Evolutionary conservation across 2,329 filamentous ascomycete species (phyloP).

Genomic region (Alternaria tenuissima): DNA sequence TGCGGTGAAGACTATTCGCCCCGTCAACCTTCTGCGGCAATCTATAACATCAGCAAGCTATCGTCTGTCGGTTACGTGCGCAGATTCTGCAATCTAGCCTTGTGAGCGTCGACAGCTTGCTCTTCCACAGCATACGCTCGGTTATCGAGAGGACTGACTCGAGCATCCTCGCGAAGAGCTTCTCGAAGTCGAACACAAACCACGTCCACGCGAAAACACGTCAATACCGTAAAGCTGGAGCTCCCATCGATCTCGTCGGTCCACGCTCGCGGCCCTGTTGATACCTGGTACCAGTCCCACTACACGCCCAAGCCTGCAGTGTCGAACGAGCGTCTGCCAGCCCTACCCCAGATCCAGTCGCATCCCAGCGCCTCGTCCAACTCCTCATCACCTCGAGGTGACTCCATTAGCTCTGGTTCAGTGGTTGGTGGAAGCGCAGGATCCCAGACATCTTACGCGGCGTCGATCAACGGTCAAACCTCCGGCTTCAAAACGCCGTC

Average conservation of each 20-base stretch:
- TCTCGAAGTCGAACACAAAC: constrained; percentile 15
- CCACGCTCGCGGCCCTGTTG: constrained; percentile 78
- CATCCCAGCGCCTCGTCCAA: constrained; percentile 71
- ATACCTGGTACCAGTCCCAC: constrained; percentile 76
- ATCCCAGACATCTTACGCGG: constrained; percentile 65
- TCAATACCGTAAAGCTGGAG: constrained; percentile 89
- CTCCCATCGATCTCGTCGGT: constrained; percentile 85
- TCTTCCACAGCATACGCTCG: constrained; percentile 29
- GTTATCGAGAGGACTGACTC: constrained; percentile 35
- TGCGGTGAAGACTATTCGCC: constrained; percentile 40
- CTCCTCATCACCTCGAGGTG: constrained; percentile 77
- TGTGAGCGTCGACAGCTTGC: constrained; percentile 32
- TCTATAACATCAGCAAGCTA: constrained; percentile 37
- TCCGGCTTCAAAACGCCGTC: constrained; percentile 80
- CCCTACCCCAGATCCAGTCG: constrained; percentile 73
- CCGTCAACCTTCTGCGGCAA: constrained; percentile 28
- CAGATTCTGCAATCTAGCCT: constrained; percentile 42
- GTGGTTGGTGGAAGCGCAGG: constrained; percentile 60
- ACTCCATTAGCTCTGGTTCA: constrained; percentile 71
- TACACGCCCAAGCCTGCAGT: constrained; percentile 69
- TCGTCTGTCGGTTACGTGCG: constrained; percentile 40
- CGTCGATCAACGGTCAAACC: constrained; percentile 60
- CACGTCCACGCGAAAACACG: constrained; percentile 18
- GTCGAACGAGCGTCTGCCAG: constrained; percentile 78
- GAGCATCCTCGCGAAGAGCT: constrained; percentile 23